phyloP scores from a whole-genome alignment of 495 filamentous ascomycete genomes.

The Acidomyces sp. region DNA sequence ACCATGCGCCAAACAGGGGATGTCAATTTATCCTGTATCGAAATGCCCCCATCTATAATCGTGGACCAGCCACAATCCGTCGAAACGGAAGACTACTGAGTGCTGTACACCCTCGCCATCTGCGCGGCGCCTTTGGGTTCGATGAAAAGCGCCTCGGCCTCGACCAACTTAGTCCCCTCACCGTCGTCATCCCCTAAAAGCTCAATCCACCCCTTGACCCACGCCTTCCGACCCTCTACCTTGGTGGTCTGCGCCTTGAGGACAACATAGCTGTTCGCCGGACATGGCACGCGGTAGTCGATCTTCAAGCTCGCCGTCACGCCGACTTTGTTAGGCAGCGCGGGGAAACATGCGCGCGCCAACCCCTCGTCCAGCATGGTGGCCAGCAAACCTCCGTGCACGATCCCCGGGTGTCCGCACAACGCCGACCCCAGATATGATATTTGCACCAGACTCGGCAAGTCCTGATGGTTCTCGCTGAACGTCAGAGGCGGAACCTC shows the following conservation, averaged over 20 bases:
- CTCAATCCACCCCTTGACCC: constrained; percentile 87
- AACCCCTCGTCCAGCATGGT: constrained; percentile 88
- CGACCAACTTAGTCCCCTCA: constrained; percentile 44
- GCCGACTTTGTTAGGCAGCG: constrained; percentile 75
- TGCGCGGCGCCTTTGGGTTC: constrained; percentile 75
- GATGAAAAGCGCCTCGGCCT: constrained; percentile 77
- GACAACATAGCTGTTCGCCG: constrained; percentile 64
- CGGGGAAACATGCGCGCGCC: constrained; percentile 80
- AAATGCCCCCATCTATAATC: too few species aligned
- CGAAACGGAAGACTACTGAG: too few species aligned
- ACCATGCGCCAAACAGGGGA: too few species aligned
- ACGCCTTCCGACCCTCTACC: constrained; percentile 90
- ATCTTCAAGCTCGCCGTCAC: constrained; percentile 87
- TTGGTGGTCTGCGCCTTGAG: constrained; percentile 69
- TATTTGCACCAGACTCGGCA: constrained; percentile 50
- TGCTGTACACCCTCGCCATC: constrained; percentile 21
- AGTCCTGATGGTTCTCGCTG: constrained; percentile 54
- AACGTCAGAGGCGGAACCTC: constrained; percentile 73
- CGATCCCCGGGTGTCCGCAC: constrained; percentile 81
- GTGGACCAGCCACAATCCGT: too few species aligned
- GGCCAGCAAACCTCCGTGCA: constrained; percentile 84
- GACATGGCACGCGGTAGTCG: constrained; percentile 70
- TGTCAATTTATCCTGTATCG: too few species aligned
- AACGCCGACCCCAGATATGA: constrained; percentile 69
- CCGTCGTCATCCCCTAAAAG: constrained; percentile 37